A percentile compares a stretch with the other conserved stretches of the same genome.
Conservation (phyloP, 2,329 filamentous ascomycete genomes). For the Clonostachys solani region DNA sequence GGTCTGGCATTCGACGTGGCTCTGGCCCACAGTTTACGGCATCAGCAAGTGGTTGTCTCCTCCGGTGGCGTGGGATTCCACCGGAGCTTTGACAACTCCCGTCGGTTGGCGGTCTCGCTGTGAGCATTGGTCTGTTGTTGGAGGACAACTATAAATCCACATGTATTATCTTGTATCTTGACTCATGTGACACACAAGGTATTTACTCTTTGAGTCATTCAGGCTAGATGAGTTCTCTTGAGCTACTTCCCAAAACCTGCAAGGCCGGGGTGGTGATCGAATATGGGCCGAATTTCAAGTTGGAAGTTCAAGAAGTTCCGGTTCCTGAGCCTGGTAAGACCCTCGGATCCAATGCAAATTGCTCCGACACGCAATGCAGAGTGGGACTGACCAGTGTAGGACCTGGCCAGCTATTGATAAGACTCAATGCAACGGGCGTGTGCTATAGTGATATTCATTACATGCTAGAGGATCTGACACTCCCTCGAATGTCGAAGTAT, state of each 20-base stretch:
- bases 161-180: too few species aligned
- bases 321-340: not conserved
- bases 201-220: too few species aligned
- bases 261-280: not conserved
- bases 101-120: too few species aligned
- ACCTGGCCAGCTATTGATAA: not conserved
- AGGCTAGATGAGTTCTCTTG: too few species aligned
- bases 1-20: too few species aligned
- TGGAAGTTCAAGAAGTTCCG: not conserved
- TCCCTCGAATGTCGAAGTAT: not conserved
- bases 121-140: too few species aligned
- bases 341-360: not conserved
- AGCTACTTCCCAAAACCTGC: not conserved
- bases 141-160: too few species aligned
- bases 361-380: not conserved
- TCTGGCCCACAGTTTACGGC: too few species aligned
- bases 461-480: not conserved
- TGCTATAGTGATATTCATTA: not conserved
- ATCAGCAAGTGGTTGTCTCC: too few species aligned
- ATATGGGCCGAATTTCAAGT: not conserved
- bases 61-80: too few species aligned
- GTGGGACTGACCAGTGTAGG: not conserved
- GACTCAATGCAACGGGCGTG: not conserved
- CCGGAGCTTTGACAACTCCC: too few species aligned
- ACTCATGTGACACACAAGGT: too few species aligned